Evolutionary conservation across 2,329 filamentous ascomycete species (phyloP).

Genomic region (Helotiales sp.): DNA sequence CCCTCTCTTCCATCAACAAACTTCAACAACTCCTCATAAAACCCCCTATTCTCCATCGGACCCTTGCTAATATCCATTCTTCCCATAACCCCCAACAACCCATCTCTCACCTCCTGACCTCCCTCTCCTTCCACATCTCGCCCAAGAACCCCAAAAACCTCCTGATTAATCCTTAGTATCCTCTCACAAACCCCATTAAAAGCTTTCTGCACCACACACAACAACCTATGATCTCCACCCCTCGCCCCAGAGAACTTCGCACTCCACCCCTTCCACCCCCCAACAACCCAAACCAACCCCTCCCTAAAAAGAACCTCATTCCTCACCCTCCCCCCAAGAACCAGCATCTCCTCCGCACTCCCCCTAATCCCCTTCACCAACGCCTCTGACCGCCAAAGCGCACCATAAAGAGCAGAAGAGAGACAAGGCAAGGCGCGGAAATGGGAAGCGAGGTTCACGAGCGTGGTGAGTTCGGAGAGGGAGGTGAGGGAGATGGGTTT

Average conservation of each 20-base stretch:
- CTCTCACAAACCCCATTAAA: constrained; percentile 11
- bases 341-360: not conserved
- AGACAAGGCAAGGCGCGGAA: not conserved
- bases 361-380: not conserved
- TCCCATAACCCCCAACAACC: not conserved
- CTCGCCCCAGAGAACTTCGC: too few species aligned
- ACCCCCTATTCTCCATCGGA: constrained; percentile 4
- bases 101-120: not conserved
- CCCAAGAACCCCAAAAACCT: constrained; percentile 2
- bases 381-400: not conserved
- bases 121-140: not conserved
- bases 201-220: constrained; percentile 1
- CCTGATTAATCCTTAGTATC: constrained; percentile 6
- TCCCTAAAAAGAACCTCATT: constrained; percentile 17
- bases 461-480: not conserved
- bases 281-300: constrained; percentile 15
- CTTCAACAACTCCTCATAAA: constrained; percentile 8
- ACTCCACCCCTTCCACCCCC: constrained; percentile 7
- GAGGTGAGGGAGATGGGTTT: not conserved
- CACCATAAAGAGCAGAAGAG: not conserved
- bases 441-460: not conserved
- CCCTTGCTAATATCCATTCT: not conserved
- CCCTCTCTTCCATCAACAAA: not conserved
- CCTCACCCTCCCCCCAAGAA: constrained; percentile 11
- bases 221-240: constrained; percentile 4